Evolutionary conservation across 495 filamentous ascomycete genomes (phyloP).

Genomic region (Aspergillus baeticus): DNA sequence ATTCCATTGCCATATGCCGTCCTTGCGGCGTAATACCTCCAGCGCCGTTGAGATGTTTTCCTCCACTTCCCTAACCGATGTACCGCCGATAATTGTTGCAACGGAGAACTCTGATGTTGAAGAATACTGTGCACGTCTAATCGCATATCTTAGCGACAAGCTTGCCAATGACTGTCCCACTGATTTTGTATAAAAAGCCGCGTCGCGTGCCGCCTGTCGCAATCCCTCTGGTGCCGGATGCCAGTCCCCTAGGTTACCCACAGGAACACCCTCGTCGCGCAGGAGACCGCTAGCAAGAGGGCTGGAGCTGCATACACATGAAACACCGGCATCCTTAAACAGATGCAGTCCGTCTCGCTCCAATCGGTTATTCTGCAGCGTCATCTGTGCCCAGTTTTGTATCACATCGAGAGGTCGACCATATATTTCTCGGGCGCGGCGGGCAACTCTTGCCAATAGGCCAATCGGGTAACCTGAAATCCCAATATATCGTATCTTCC

Average conservation of each 20-base stretch:
- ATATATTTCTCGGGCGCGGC: not conserved
- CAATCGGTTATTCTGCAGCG: conserved; percentile 12
- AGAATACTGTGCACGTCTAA: not conserved
- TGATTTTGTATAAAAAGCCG: not conserved
- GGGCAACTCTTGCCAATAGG: not conserved
- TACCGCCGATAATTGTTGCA: conserved; percentile 4
- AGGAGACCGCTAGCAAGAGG: conserved; percentile 8
- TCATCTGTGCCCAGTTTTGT: conserved; percentile 15
- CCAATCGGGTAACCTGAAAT: conserved; percentile 12
- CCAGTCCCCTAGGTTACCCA: conserved; percentile 7
- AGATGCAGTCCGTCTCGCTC: conserved; percentile 5
- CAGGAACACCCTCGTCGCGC: conserved; percentile 8
- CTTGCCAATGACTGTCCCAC: conserved; percentile 5
- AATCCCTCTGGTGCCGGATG: conserved; percentile 8
- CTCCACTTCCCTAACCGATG: conserved; percentile 3
- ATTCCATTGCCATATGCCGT: not conserved
- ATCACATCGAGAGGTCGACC: conserved; percentile 9
- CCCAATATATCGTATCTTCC: conserved; percentile 8
- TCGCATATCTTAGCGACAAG: conserved; percentile 5
- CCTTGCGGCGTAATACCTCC: not conserved
- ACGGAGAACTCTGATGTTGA: conserved; percentile 1
- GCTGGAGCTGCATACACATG: conserved; percentile 10
- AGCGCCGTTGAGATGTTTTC: conserved; percentile 8
- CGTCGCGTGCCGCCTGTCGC: not conserved
- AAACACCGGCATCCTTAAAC: conserved; percentile 5